Percentiles rank a stretch among this genome's conserved stretches.
Evolutionary conservation across 306 rosid species (phyloP).

Genomic region (Cucurbita maxima): DNA sequence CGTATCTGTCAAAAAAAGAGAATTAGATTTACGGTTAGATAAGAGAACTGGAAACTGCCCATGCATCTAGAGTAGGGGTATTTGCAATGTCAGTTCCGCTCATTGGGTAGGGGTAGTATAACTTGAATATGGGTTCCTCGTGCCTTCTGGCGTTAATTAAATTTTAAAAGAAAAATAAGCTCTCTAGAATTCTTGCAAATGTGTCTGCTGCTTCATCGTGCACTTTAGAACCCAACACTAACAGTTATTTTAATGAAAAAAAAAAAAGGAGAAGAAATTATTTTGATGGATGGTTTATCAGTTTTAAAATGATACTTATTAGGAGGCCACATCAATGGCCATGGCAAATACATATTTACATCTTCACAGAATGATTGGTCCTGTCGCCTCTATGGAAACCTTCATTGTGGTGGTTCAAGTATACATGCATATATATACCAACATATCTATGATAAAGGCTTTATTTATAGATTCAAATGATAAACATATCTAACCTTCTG

Average conservation of each 20-base stretch:
- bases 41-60: background rate
- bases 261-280: background rate
- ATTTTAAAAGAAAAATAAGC: background rate
- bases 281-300: background rate
- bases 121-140: background rate
- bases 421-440: background rate
- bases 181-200: background rate
- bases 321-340: background rate
- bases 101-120: too few relatives aligned
- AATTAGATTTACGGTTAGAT: constrained; percentile 12
- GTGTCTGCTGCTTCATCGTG: background rate
- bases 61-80: background rate
- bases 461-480: background rate
- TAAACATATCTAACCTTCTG: constrained; percentile 44
- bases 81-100: too few relatives aligned
- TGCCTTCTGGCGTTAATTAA: background rate
- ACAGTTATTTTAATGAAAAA: background rate
- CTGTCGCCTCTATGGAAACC: background rate
- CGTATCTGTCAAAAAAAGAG: constrained; percentile 38
- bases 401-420: background rate
- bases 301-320: background rate
- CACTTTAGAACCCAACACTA: background rate
- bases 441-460: background rate
- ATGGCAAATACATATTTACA: background rate
- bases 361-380: background rate